phyloP scores from a whole-genome alignment of 192 early-diverging fungal species.

The Coemansia sp. region DNA sequence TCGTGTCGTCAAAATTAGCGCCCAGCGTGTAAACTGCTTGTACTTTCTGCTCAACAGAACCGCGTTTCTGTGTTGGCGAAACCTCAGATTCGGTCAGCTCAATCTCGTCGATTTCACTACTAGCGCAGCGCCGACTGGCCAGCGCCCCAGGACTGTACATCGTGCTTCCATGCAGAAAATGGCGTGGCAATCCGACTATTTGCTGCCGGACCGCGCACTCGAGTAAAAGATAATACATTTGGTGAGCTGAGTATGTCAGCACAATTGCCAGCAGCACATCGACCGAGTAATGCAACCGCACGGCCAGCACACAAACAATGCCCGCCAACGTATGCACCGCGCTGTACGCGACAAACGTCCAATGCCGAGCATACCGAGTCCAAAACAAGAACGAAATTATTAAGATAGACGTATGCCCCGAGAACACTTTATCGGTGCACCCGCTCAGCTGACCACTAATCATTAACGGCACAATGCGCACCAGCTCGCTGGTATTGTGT shows the following conservation, averaged over 20 bases:
- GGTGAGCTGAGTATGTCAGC: conserved; percentile 56
- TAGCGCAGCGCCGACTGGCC: neutral
- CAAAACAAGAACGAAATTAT: conserved; percentile 54
- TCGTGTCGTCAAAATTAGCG: neutral
- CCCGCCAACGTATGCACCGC: conserved; percentile 39
- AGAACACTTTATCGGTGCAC: conserved; percentile 63
- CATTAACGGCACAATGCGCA: conserved; percentile 19
- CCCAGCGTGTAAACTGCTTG: neutral
- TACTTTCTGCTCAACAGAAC: neutral
- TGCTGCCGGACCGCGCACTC: conserved; percentile 28
- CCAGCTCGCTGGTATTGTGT: conserved; percentile 8
- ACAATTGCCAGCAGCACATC: conserved; percentile 58
- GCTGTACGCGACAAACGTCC: conserved; percentile 40
- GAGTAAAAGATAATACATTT: conserved; percentile 53
- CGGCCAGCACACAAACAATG: conserved; percentile 53
- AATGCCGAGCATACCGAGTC: conserved; percentile 52
- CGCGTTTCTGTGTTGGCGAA: neutral
- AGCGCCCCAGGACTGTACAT: neutral
- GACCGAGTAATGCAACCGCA: conserved; percentile 57
- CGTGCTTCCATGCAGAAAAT: neutral
- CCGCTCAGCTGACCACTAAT: conserved; percentile 40
- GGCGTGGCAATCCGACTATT: neutral
- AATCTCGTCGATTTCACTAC: neutral
- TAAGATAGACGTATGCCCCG: conserved; percentile 58
- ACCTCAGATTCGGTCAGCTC: neutral